Conservation (phyloP, 768 basidiomycete genomes). For the Boletellus sp. region DNA sequence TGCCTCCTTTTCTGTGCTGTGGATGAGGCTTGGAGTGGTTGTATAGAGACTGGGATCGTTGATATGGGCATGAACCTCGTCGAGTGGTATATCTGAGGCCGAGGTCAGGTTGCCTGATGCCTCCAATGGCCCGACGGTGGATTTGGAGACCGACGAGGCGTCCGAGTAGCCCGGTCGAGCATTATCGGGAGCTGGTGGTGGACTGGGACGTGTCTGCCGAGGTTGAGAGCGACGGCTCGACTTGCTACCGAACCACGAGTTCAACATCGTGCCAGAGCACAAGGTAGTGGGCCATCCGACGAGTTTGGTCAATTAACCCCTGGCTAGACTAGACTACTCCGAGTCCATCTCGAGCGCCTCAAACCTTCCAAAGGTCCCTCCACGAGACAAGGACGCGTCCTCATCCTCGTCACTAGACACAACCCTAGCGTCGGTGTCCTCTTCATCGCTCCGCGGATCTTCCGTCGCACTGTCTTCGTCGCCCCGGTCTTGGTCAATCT, state of each 20-base stretch:
- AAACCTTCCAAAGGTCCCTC: conserved; percentile 24
- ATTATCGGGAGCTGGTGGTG: not conserved
- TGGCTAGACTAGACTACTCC: conserved; percentile 13
- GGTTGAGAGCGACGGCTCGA: conserved; percentile 23
- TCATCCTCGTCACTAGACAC: conserved; percentile 16
- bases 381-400: not conserved
- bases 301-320: conserved; percentile 6
- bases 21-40: conserved; percentile 16
- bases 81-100: conserved; percentile 18
- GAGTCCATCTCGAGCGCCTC: conserved; percentile 27
- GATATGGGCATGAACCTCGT: conserved; percentile 23
- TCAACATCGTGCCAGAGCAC: conserved; percentile 17
- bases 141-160: conserved; percentile 15
- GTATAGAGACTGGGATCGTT: conserved; percentile 25
- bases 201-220: conserved; percentile 4
- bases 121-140: conserved; percentile 14
- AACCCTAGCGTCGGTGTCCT: not conserved
- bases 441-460: conserved; percentile 12
- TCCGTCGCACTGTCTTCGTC: conserved; percentile 21
- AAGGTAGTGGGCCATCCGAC: not conserved
- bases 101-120: conserved; percentile 13
- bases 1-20: conserved; percentile 10
- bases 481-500: conserved; percentile 33
- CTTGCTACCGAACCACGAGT: conserved; percentile 30
- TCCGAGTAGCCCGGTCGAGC: conserved; percentile 6